Percentiles rank a stretch among this genome's conserved stretches.
phyloP scores from a whole-genome alignment of 805 yeast species.

The Metschnikowia bowlesiae region DNA sequence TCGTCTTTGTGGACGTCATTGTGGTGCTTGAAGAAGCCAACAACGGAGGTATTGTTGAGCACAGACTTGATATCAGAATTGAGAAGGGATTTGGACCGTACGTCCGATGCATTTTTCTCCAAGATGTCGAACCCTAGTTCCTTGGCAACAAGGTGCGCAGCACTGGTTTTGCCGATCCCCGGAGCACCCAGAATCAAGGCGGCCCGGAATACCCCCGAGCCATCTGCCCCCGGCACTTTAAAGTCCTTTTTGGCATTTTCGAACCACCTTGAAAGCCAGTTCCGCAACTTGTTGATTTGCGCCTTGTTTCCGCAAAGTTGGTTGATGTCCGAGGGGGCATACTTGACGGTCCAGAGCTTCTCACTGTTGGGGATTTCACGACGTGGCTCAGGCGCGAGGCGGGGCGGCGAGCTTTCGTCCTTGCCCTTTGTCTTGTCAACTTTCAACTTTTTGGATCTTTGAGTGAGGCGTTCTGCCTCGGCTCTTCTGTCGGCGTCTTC shows the following conservation, averaged over 20 bases:
- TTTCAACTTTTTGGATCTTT: neutral
- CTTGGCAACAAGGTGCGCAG: conserved; percentile 71
- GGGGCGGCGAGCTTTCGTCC: neutral
- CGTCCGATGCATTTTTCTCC: conserved; percentile 85
- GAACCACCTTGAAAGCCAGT: conserved; percentile 81
- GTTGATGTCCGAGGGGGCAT: conserved; percentile 72
- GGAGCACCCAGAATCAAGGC: conserved; percentile 86
- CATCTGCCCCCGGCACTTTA: conserved; percentile 55
- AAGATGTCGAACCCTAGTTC: conserved; percentile 67
- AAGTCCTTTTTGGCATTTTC: conserved; percentile 51
- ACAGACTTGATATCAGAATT: conserved; percentile 66
- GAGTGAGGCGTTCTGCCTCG: conserved; percentile 33
- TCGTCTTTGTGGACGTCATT: conserved; percentile 22
- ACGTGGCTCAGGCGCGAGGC: conserved; percentile 13
- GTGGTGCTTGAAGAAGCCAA: conserved; percentile 59
- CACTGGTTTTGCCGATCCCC: conserved; percentile 80
- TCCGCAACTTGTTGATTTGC: conserved; percentile 56
- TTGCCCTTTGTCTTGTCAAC: neutral
- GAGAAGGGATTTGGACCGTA: conserved; percentile 75
- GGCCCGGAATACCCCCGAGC: conserved; percentile 70
- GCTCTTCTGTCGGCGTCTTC: conserved; percentile 40
- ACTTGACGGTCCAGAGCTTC: conserved; percentile 86
- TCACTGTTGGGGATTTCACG: conserved; percentile 47
- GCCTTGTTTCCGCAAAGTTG: conserved; percentile 86
- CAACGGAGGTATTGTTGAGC: conserved; percentile 75